Conservation (phyloP, 2,329 filamentous ascomycete genomes). For the Fusarium praegraminearum region DNA sequence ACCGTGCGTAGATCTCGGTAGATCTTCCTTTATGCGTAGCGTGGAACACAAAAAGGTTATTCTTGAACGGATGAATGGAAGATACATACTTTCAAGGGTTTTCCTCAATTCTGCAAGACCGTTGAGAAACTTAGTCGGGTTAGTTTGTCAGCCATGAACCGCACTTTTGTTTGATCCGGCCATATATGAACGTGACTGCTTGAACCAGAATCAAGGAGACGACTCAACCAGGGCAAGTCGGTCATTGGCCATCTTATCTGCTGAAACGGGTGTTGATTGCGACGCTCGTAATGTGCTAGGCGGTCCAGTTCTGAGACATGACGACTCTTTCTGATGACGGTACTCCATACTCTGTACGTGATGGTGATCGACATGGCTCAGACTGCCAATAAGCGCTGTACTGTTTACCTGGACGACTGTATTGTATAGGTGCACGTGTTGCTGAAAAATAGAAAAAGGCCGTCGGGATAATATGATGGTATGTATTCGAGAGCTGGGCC, state of each 20-base stretch:
- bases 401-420: background rate
- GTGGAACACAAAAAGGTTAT: background rate
- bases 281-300: background rate
- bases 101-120: background rate
- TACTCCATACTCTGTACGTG: background rate
- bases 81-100: background rate
- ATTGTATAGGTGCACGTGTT: background rate
- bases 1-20: conserved; percentile 29
- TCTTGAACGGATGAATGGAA: background rate
- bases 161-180: background rate
- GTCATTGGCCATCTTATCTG: background rate
- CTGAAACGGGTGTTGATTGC: conserved; percentile 7
- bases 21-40: conserved; percentile 26
- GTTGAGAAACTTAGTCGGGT: conserved; percentile 4
- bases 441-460: background rate
- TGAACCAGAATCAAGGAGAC: background rate
- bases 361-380: conserved; percentile 28
- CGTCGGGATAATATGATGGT: background rate
- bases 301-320: background rate
- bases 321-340: conserved; percentile 6
- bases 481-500: background rate
- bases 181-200: background rate
- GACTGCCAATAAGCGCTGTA: background rate
- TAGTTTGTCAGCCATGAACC: background rate
- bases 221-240: background rate